phyloP scores from a whole-genome alignment of 1,284 basidiomycete species.

The Heliocybe sulcata region DNA sequence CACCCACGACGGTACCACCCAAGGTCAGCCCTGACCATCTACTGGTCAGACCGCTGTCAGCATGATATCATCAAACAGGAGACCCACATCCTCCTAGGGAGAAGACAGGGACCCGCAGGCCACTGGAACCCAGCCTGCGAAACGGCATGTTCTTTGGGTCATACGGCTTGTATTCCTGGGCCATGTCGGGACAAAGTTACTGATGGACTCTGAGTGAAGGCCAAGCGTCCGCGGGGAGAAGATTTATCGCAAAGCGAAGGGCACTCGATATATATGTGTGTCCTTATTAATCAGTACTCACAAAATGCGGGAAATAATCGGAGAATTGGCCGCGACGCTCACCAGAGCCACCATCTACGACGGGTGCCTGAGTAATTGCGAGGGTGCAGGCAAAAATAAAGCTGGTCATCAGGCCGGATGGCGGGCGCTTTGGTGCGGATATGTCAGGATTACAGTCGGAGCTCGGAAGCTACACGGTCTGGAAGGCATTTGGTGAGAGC shows the following conservation, averaged over 20 bases:
- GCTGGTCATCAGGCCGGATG: neutral
- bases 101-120: conserved; percentile 73
- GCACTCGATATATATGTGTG: neutral
- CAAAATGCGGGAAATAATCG: neutral
- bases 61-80: neutral
- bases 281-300: neutral
- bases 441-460: too few species aligned
- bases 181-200: neutral
- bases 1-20: conserved; percentile 62
- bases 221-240: neutral
- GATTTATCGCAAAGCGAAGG: neutral
- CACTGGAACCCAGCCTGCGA: conserved; percentile 67
- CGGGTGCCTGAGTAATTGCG: neutral
- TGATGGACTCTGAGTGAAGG: neutral
- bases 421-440: too few species aligned
- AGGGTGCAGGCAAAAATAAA: neutral
- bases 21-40: conserved; percentile 52
- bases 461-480: too few species aligned
- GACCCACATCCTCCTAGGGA: conserved; percentile 73
- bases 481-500: too few species aligned
- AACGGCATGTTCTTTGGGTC: conserved; percentile 68
- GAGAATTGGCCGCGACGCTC: neutral
- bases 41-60: neutral
- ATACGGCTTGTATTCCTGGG: conserved; percentile 22
- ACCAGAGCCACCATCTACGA: neutral